Base-by-base conservation (phyloP, 2,329 filamentous ascomycete species). In the Alternaria conjuncta region DNA sequence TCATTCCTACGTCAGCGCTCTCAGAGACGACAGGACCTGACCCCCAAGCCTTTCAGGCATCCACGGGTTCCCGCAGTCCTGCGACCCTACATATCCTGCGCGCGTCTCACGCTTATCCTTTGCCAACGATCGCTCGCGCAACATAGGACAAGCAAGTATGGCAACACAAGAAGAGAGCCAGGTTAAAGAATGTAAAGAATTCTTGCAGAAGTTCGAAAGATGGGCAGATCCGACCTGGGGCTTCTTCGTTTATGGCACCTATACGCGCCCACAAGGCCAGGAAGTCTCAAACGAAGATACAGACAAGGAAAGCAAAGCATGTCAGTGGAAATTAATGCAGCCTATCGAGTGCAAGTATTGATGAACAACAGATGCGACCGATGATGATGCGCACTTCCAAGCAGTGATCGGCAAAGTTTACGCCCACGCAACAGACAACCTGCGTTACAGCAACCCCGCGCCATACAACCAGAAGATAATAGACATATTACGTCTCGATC, bases 381-480 rank as follows among this genome's bases (percentile, higher is more conserved):
- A 11, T 18, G 36, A 41, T 18, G 36, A 41, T 41, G 36, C 36
- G 2, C 51, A 46, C 57, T 60, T 63, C 51, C 56, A 63, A 28
- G 51, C 56, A 23, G 45, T 60, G 56, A 18, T 63, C 45, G 43
- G 25, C 56, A 41, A 41, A 11, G 36, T 41, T 9, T 45, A 56
- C 59, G 59, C 59, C 23, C 45, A 61, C 30, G 51, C 51, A 50
- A 46, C 43, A 46, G 59, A 64, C 7, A 54, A 9, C 36, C 53
- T 60, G 28, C 53, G 53, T 47, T 57, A 57, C 21, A n/a, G n/a
- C 7, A 23, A 60, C 3, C 57, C 61, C 36, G 46, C 25, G 47
- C 61, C 61, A 28, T 64, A 60, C 57, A 55, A 60, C 36, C 57
- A 64, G 50, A n/a, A 45, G 5, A 21, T 60, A 12, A 64, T 64